phyloP scores from a whole-genome alignment of 345 rosid genomes.

The Gossypium stocksii region DNA sequence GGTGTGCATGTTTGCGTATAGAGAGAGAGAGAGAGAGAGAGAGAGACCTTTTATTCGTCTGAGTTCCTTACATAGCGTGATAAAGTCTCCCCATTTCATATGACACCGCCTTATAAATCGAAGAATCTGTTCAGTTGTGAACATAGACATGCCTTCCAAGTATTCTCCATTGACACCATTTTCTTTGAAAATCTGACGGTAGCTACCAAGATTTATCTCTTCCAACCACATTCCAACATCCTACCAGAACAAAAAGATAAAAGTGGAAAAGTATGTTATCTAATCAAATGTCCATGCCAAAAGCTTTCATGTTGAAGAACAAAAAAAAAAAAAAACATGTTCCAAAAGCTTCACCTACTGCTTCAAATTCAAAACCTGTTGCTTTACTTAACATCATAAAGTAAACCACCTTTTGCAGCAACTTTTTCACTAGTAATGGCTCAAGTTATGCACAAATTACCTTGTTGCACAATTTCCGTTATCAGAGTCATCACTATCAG shows the following conservation, averaged over 20 bases:
- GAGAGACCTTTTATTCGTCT: slow-evolving; percentile 84
- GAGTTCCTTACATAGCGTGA: slow-evolving; percentile 92
- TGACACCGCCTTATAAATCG: slow-evolving; percentile 94
- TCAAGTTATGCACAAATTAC: background rate
- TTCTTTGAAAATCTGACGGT: slow-evolving; percentile 84
- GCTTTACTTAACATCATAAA: background rate
- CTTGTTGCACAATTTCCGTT: background rate
- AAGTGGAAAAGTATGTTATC: background rate
- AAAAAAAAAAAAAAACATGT: background rate
- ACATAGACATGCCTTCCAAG: slow-evolving; percentile 92
- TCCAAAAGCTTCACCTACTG: background rate
- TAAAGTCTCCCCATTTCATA: slow-evolving; percentile 99
- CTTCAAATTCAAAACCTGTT: background rate
- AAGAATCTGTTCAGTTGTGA: slow-evolving; percentile 96
- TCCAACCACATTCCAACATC: slow-evolving; percentile 98
- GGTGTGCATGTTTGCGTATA: background rate
- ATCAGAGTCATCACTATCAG: background rate
- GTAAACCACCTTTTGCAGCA: background rate
- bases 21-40: background rate
- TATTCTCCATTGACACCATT: slow-evolving; percentile 92
- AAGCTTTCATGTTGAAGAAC: background rate
- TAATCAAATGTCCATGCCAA: background rate
- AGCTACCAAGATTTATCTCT: slow-evolving; percentile 82
- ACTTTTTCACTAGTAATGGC: background rate
- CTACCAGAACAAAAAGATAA: slow-evolving; percentile 28